Base-by-base conservation (phyloP, 495 filamentous ascomycete genomes). In the Oleoguttula mirabilis region DNA sequence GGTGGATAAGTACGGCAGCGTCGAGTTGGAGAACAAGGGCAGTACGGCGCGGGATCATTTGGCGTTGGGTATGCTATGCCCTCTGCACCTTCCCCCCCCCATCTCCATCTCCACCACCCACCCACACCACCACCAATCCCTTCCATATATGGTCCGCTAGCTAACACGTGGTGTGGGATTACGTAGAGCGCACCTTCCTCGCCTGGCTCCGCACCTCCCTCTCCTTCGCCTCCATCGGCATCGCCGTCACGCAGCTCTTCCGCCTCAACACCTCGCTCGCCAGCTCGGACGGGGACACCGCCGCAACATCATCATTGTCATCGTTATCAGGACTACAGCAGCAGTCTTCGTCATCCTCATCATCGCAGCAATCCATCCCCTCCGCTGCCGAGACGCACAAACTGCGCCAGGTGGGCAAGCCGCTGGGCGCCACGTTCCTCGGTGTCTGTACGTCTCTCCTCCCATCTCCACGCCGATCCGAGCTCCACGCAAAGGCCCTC, bases 171-270 rank as follows among this genome's bases (percentile, higher is more conserved):
- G n/a, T n/a, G n/a, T n/a, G n/a, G n/a, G n/a, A n/a, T n/a, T n/a
- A n/a, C n/a, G 30, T 55, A 95, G 90, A 98, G 63, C 79, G 90
- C 21, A 98, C 90, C 2, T 98, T 96, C 62, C 76, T 98, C 16
- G 90, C 90, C 36, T 98, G 90, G 90, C 74, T 98, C 34, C 77
- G 90, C 33, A 98, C 90, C 14, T 94, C 87, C 16, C 72, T 98
- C 32, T 85, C 88, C 35, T 98, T 98, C 58, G 92, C 90, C 27
- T 86, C 80, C 36, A 98, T 98, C 54, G 90, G 90, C 42, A 88
- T 98, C 47, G 90, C 88, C 38, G 76, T 98, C 36, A 95, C 92
- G 1, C 90, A 98, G 61, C 74, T 98, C 36, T 96, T 98, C 65
- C 80, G 90, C 20, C 77, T 96, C 34, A 94, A 93, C 68, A 82